These are phyloP conservation scores for Botrytis porri DNA, from an alignment of 2,329 filamentous ascomycete species.

Conservation along the genomic window DNA sequence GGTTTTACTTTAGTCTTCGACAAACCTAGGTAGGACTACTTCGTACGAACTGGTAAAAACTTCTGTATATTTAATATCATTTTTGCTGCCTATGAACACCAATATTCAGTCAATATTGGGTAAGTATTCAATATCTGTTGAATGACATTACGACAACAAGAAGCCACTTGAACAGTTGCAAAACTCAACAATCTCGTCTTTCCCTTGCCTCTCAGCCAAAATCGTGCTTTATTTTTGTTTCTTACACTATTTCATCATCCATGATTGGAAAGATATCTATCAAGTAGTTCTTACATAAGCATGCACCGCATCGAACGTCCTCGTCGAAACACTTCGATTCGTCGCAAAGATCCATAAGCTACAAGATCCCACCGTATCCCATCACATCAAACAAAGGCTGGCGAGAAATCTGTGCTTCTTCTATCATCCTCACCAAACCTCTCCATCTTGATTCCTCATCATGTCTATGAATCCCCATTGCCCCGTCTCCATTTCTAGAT, in stretches of 20 bases:
- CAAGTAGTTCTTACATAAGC: background rate
- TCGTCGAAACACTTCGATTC: background rate
- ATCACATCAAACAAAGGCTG: background rate
- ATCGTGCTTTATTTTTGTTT: background rate
- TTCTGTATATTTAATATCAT: no score
- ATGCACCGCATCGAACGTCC: background rate
- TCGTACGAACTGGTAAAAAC: no score
- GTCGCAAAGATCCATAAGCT: background rate
- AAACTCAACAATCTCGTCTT: background rate
- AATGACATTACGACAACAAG: background rate
- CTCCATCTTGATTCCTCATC: background rate
- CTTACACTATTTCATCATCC: no score
- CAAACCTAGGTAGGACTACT: no score
- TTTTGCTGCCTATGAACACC: background rate
- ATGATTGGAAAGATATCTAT: background rate
- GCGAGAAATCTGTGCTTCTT: constrained; percentile 3
- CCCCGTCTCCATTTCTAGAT: background rate
- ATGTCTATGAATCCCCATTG: background rate
- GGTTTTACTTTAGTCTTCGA: background rate
- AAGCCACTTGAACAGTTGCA: background rate
- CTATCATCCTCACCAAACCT: background rate
- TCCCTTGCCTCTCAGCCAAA: background rate
- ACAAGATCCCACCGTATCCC: background rate
- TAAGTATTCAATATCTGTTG: background rate
- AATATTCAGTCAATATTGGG: background rate